Evolutionary conservation across 352 stramenopile genomes (phyloP).

Genomic region (Phytopythium chamaehyphon): DNA sequence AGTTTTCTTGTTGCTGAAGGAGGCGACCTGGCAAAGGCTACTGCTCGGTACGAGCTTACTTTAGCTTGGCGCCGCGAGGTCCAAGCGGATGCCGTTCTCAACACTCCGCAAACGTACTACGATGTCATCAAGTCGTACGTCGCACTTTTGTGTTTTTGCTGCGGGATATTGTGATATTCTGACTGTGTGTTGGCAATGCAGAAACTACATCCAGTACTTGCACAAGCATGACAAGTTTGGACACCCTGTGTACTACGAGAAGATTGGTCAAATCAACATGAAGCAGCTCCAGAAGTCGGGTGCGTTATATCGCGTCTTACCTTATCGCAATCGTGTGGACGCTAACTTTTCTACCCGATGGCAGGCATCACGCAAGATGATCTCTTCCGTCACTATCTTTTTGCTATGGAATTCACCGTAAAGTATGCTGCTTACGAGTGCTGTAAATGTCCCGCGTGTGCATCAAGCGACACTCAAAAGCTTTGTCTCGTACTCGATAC

Average conservation of each 20-base stretch:
- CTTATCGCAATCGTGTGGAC: not conserved
- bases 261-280: constrained; percentile 81
- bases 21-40: constrained; percentile 55
- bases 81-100: constrained; percentile 63
- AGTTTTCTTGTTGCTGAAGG: constrained; percentile 66
- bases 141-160: not conserved
- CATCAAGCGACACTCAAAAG: constrained; percentile 64
- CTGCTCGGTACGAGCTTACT: constrained; percentile 55
- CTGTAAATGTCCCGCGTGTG: constrained; percentile 55
- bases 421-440: constrained; percentile 62
- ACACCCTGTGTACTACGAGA: constrained; percentile 79
- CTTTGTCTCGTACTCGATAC: constrained; percentile 75
- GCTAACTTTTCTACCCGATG: not conserved
- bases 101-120: constrained; percentile 55
- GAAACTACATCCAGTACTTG: constrained; percentile 72
- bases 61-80: constrained; percentile 76
- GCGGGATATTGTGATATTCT: too few relatives aligned
- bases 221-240: constrained; percentile 81
- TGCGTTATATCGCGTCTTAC: not conserved
- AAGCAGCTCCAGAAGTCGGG: constrained; percentile 63
- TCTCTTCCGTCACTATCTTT: constrained; percentile 81
- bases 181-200: too few relatives aligned
- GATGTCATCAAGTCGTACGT: constrained; percentile 64
- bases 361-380: constrained; percentile 56
- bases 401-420: constrained; percentile 80